phyloP scores from a whole-genome alignment of 1,139 yeast species.

The Yamadazyma oceani region DNA sequence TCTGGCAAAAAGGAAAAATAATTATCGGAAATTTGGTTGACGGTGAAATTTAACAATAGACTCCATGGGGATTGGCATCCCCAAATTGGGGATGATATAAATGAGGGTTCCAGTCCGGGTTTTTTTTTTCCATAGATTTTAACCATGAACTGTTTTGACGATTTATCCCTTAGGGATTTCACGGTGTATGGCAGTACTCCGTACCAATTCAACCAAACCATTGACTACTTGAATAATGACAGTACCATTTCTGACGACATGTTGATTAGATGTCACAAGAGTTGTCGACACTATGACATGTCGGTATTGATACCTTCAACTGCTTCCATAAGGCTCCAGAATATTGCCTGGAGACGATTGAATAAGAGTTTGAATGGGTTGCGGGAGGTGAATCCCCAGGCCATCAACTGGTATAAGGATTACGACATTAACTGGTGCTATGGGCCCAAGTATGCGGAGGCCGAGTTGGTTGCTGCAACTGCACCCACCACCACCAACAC shows the following conservation, averaged over 20 bases:
- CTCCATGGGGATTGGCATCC: too few species aligned
- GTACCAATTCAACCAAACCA: conserved; percentile 28
- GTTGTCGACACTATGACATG: conserved; percentile 22
- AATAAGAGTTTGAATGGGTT: conserved; percentile 32
- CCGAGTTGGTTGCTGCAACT: conserved; percentile 7
- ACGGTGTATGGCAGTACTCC: conserved; percentile 1
- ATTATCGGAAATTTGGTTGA: too few species aligned
- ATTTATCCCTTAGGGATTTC: conserved; percentile 18
- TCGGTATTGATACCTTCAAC: conserved; percentile 28
- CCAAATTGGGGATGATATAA: too few species aligned
- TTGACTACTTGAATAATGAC: conserved; percentile 33
- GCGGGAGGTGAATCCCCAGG: conserved; percentile 31
- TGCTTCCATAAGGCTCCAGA: conserved; percentile 29
- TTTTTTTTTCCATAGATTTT: too few species aligned
- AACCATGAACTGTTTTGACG: conserved; percentile 23
- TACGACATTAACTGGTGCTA: conserved; percentile 49
- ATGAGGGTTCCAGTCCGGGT: too few species aligned
- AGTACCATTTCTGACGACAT: conserved; percentile 13
- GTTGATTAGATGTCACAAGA: conserved; percentile 18
- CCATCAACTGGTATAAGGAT: conserved; percentile 45
- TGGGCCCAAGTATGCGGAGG: conserved; percentile 34
- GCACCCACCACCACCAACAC: background rate
- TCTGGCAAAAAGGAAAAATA: too few species aligned
- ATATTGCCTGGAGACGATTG: conserved; percentile 46
- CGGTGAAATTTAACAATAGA: too few species aligned